Base-by-base conservation (phyloP, 2,329 filamentous ascomycete species). In the Fusarium humuli region DNA sequence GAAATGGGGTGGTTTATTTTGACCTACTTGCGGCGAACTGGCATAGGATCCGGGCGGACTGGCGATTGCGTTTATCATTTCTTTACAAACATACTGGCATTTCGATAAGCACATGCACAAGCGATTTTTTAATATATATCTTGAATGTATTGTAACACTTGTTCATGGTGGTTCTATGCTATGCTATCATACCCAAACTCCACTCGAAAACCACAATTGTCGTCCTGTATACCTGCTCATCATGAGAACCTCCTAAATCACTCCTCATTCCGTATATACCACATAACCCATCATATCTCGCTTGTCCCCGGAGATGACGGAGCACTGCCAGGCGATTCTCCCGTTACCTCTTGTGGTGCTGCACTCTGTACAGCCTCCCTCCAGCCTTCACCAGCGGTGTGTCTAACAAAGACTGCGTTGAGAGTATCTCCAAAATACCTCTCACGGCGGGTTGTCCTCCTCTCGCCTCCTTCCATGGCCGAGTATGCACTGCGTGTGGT, bases 401-500 rank as follows among this genome's bases (percentile, higher is more conserved):
- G 82, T 80, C 94, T 83, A 4, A 95, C 88, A 23, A 86, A 80
- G 3, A 83, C 77, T 6, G 88, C 83, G 72, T 92, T 90, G 12
- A 93, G 78, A 13, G 83, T 82, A 5, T 85, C 83, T 1, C 86
- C 83, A 75, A 97, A 95, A 84, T 93, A 96, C 62, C 85, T 86
- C 65, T 95, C 92, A 50, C 88, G 84, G 44, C 93, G 85, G 10
- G 90, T 92, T 4, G 82, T 88, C 30, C 85, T 85, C 66, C 93
- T 87, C 57, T 87, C 84, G 2, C 92, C 91, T 16, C 92, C 92
- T 77, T 96, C 93, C 1, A 94, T 81, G 1, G 94, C 94, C 37
- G 92, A 92, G 57, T 91, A 86, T 49, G 92, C 92, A 49, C 91
- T 89, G 57, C 93, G 83, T 0, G 94, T 97, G 5, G 86, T 94